Evolutionary conservation across 2,329 filamentous ascomycete species (phyloP).

Genomic region (Aspergillus uvarum): DNA sequence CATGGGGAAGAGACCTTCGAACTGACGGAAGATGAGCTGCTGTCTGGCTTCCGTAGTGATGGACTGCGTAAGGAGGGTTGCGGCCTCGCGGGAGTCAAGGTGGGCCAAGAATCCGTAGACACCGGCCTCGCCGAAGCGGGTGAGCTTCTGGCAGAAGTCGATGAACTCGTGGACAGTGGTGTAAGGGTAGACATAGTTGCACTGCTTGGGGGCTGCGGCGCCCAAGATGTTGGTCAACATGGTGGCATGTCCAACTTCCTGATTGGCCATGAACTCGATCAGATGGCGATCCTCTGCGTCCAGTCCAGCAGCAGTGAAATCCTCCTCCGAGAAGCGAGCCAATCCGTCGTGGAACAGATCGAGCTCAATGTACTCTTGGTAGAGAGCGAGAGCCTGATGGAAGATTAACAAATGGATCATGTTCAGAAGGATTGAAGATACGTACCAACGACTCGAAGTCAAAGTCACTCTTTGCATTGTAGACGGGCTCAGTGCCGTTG

Average conservation of each 20-base stretch:
- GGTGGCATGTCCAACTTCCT: conserved; percentile 76
- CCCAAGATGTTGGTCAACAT: conserved; percentile 77
- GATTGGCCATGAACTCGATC: conserved; percentile 73
- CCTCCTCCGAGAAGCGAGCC: conserved; percentile 64
- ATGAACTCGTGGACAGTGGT: conserved; percentile 72
- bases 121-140: conserved; percentile 74
- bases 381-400: conserved; percentile 62
- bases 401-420: conserved; percentile 2
- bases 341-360: conserved; percentile 79
- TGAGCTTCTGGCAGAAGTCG: conserved; percentile 84
- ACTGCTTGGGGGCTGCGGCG: conserved; percentile 66
- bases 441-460: conserved; percentile 71
- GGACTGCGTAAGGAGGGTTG: conserved; percentile 69
- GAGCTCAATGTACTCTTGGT: conserved; percentile 82
- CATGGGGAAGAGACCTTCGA: conserved; percentile 76
- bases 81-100: conserved; percentile 72
- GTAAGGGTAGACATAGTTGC: conserved; percentile 79
- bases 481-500: conserved; percentile 73
- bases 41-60: conserved; percentile 79
- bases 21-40: conserved; percentile 81
- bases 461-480: conserved; percentile 76
- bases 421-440: background rate
- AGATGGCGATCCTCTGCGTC: conserved; percentile 67
- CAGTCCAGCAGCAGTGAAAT: conserved; percentile 69
- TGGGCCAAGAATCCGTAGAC: conserved; percentile 80